Conservation (phyloP, 1,284 basidiomycete species). For the Heterobasidion irregulare region DNA sequence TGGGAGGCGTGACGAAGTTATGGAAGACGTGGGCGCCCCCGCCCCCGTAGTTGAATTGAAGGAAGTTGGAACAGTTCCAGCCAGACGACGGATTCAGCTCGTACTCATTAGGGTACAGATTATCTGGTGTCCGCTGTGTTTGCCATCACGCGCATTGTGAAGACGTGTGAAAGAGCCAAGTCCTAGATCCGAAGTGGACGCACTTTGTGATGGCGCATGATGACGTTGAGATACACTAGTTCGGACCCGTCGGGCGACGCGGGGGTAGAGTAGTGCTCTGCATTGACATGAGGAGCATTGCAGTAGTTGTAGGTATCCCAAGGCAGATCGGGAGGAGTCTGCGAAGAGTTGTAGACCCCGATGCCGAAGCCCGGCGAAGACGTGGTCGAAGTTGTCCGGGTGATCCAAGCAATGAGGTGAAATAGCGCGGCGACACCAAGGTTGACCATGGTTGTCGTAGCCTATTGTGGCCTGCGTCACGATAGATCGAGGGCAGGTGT, state of each 20-base stretch:
- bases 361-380: not conserved
- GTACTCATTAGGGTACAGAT: conserved; percentile 38
- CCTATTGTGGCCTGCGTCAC: too few species aligned
- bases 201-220: conserved; percentile 42
- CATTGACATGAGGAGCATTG: conserved; percentile 42
- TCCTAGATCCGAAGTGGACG: not conserved
- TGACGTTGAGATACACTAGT: conserved; percentile 32
- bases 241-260: conserved; percentile 17
- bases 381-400: too few species aligned
- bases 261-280: conserved; percentile 26
- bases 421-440: too few species aligned
- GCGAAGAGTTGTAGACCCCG: conserved; percentile 5
- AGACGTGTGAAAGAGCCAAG: not conserved
- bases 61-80: conserved; percentile 32
- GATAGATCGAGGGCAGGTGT: too few species aligned
- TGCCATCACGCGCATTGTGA: not conserved
- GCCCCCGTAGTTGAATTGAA: conserved; percentile 27
- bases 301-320: conserved; percentile 51
- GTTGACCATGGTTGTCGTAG: too few species aligned
- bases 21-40: conserved; percentile 30
- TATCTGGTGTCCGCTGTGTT: conserved; percentile 33
- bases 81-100: conserved; percentile 29
- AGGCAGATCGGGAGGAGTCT: conserved; percentile 17
- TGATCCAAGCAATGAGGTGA: too few species aligned
- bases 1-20: conserved; percentile 26